Conservation (phyloP, 768 basidiomycete species). For the Pleurotus tuoliensis region DNA sequence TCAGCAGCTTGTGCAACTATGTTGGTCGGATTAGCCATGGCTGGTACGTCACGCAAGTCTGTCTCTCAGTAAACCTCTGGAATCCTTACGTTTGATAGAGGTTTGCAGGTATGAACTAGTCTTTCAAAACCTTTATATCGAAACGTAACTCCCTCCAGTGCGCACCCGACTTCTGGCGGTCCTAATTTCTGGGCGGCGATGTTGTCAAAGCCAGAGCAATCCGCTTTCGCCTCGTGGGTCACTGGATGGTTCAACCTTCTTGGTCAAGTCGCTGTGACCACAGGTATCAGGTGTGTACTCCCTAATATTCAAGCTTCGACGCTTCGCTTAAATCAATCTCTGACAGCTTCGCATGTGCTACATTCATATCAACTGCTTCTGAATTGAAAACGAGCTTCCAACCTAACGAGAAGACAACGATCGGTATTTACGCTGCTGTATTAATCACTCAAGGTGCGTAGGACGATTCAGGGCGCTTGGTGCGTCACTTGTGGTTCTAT, state of each 20-base stretch:
- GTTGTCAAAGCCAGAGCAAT: conserved; percentile 52
- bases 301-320: not conserved
- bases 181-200: conserved; percentile 85
- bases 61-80: not conserved
- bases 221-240: conserved; percentile 69
- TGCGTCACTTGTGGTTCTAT: not conserved
- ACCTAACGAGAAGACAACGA: conserved; percentile 53
- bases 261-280: conserved; percentile 75
- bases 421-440: conserved; percentile 69
- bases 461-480: too few species aligned
- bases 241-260: conserved; percentile 75
- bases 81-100: conserved; percentile 23
- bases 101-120: conserved; percentile 38
- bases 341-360: conserved; percentile 59
- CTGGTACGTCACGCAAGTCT: conserved; percentile 34
- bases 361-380: conserved; percentile 60
- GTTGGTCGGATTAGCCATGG: conserved; percentile 73
- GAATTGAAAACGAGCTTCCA: conserved; percentile 59
- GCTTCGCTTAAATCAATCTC: not conserved
- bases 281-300: conserved; percentile 53
- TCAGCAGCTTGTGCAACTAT: conserved; percentile 59
- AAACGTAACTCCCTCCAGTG: conserved; percentile 29
- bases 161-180: conserved; percentile 69
- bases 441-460: conserved; percentile 59
- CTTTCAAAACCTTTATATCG: not conserved